These are phyloP conservation scores for Paraurostyla sp. DNA, from an alignment of 73 alveolate genomes.

Conservation along the genomic window DNA sequence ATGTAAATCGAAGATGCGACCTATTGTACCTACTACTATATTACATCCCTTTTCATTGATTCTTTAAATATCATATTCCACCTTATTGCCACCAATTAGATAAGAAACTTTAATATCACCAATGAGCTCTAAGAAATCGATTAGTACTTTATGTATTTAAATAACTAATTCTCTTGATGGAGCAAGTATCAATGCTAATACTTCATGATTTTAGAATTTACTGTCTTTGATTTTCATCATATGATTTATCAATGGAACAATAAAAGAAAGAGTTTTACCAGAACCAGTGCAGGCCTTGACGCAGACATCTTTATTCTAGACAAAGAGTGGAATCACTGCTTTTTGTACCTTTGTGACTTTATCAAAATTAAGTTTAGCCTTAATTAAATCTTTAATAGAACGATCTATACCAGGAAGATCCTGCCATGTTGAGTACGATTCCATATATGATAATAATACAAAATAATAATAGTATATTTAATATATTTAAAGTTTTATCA, in stretches of 20 bases:
- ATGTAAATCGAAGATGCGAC: conserved; percentile 95
- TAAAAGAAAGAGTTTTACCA: conserved; percentile 98
- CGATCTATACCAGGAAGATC: background rate
- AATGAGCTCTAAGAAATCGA: conserved; percentile 61
- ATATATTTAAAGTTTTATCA: background rate
- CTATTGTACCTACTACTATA: conserved; percentile 98
- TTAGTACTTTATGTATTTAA: conserved; percentile 94
- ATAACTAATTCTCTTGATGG: conserved; percentile 99
- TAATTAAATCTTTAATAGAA: conserved; percentile 28
- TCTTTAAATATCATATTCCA: conserved; percentile 88
- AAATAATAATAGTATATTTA: background rate
- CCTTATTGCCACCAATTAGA: conserved; percentile 94
- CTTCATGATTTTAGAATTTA: conserved; percentile 40
- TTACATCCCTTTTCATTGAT: conserved; percentile 89
- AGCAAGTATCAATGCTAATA: conserved; percentile 92
- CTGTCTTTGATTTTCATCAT: conserved; percentile 61
- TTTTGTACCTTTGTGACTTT: conserved; percentile 87
- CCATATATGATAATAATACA: background rate
- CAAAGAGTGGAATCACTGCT: conserved; percentile 85
- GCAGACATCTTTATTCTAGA: conserved; percentile 87
- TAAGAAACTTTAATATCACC: conserved; percentile 70
- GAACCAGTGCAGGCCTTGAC: conserved; percentile 99
- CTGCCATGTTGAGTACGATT: background rate
- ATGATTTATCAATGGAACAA: conserved; percentile 86
- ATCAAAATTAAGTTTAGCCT: conserved; percentile 66